phyloP scores from a whole-genome alignment of 2,329 filamentous ascomycete genomes.

The Pseudocercospora pini-densiflorae region DNA sequence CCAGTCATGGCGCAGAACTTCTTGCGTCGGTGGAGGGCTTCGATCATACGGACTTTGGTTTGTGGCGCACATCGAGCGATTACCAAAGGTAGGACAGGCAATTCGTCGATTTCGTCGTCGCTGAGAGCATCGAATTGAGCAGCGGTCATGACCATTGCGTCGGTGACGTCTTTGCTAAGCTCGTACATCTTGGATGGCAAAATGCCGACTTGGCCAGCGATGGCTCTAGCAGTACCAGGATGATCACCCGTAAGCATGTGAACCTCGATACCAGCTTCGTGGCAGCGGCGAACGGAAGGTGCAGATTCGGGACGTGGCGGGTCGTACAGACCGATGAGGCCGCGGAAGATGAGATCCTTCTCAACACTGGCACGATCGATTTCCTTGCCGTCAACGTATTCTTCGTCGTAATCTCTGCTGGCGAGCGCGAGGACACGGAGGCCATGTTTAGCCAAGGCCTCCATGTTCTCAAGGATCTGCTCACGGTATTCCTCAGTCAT shows the following conservation, averaged over 20 bases:
- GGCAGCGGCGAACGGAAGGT: conserved; percentile 70
- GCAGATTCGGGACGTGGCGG: conserved; percentile 82
- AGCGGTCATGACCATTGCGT: conserved; percentile 73
- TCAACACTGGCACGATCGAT: conserved; percentile 67
- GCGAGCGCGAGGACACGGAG: conserved; percentile 71
- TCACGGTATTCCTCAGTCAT: conserved; percentile 61
- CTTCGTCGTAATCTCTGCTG: conserved; percentile 47
- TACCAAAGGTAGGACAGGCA: conserved; percentile 77
- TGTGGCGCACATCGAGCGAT: conserved; percentile 83
- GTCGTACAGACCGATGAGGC: conserved; percentile 86
- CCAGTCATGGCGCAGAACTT: conserved; percentile 86
- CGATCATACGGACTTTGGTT: conserved; percentile 90
- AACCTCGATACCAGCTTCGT: conserved; percentile 74
- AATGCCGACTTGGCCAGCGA: conserved; percentile 79
- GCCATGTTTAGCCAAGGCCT: conserved; percentile 64
- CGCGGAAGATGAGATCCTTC: conserved; percentile 70
- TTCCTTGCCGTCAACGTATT: conserved; percentile 53
- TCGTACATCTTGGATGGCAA: conserved; percentile 65
- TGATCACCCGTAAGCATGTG: conserved; percentile 89
- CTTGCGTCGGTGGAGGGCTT: conserved; percentile 77
- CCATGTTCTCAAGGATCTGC: conserved; percentile 69
- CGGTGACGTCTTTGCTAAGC: conserved; percentile 66
- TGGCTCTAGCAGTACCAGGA: conserved; percentile 75
- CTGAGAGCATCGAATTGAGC: conserved; percentile 64
- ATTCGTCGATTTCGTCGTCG: conserved; percentile 73